Percentiles rank a stretch among this genome's conserved stretches.
Conservation (phyloP, 306 rosid genomes). For the Quercus rubra region DNA sequence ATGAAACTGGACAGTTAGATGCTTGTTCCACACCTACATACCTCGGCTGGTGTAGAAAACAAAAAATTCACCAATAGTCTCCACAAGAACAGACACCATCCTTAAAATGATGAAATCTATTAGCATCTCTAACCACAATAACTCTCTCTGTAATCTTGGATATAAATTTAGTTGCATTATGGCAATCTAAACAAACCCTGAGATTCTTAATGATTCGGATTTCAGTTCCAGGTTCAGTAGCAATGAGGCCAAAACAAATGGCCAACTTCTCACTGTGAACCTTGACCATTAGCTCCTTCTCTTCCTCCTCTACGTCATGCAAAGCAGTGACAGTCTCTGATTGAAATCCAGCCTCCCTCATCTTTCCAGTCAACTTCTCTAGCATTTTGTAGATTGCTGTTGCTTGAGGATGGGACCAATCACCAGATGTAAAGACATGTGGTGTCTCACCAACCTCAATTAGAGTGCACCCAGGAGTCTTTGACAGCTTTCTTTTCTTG, state of each 20-base stretch:
- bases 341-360: conserved; percentile 80
- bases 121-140: conserved; percentile 95
- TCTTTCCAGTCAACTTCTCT: conserved; percentile 73
- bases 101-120: conserved; percentile 89
- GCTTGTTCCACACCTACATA: conserved; percentile 15
- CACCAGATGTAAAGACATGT: conserved; percentile 76
- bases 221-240: conserved; percentile 74
- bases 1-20: conserved; percentile 22
- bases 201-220: conserved; percentile 92
- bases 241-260: conserved; percentile 83
- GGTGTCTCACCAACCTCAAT: conserved; percentile 74
- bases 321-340: conserved; percentile 70
- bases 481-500: conserved; percentile 67
- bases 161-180: conserved; percentile 80
- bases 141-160: conserved; percentile 82
- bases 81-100: conserved; percentile 85
- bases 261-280: conserved; percentile 94
- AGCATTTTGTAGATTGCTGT: conserved; percentile 72
- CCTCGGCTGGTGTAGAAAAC: conserved; percentile 19
- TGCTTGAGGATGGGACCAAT: conserved; percentile 71
- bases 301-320: conserved; percentile 98
- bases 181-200: conserved; percentile 95
- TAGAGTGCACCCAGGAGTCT: conserved; percentile 90
- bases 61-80: conserved; percentile 76
- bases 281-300: conserved; percentile 82